Percentiles rank a stretch among this genome's conserved stretches.
Evolutionary conservation across 257 asterid species (phyloP).

Genomic region (Gentiana macrophylla): DNA sequence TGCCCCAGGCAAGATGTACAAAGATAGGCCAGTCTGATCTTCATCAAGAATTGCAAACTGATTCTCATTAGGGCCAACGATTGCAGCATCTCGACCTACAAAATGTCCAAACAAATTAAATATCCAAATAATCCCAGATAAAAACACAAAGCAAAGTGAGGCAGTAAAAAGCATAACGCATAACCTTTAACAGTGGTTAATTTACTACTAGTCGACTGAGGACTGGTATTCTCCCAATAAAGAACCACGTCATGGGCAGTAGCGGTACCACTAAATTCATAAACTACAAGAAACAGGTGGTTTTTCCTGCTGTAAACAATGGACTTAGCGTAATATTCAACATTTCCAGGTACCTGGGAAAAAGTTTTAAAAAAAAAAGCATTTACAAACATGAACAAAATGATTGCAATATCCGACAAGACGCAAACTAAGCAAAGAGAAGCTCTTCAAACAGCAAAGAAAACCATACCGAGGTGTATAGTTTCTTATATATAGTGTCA

Average conservation of each 20-base stretch:
- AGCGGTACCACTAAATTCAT: constrained; percentile 63
- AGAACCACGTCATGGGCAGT: constrained; percentile 69
- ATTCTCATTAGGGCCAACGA: constrained; percentile 77
- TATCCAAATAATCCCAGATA: background rate
- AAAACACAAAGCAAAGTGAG: constrained; percentile 1
- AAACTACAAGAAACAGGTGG: constrained; percentile 80
- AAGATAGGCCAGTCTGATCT: constrained; percentile 82
- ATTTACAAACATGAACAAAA: too few relatives aligned
- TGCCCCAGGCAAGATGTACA: constrained; percentile 71
- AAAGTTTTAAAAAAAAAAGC: too few relatives aligned
- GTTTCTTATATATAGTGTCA: constrained; percentile 86
- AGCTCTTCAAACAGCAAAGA: too few relatives aligned
- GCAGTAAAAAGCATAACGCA: constrained; percentile 14
- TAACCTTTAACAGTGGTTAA: constrained; percentile 71
- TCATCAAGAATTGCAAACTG: constrained; percentile 89
- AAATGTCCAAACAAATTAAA: constrained; percentile 16
- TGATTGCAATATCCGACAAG: too few relatives aligned
- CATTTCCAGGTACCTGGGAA: constrained; percentile 79
- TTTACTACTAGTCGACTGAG: constrained; percentile 78
- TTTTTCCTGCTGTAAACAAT: constrained; percentile 71
- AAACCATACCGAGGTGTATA: constrained; percentile 61
- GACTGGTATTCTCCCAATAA: constrained; percentile 94
- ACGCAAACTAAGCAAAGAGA: background rate
- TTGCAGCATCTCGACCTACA: constrained; percentile 92
- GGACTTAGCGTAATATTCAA: constrained; percentile 67